These are phyloP conservation scores for Kluyveromyces lactis DNA, from an alignment of 805 yeast genomes.

Conservation along the genomic window DNA sequence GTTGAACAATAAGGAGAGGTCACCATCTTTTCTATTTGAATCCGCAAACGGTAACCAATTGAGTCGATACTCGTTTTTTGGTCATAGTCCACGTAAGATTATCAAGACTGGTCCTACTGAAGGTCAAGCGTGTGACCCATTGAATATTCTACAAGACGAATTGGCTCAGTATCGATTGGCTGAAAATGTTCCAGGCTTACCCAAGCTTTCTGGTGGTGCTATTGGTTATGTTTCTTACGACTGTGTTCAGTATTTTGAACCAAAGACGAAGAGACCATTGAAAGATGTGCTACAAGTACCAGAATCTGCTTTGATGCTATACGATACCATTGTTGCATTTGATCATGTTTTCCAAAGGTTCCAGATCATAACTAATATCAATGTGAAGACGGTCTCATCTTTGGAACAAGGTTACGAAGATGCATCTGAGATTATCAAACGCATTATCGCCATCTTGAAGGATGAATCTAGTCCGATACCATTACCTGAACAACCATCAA, in stretches of 20 bases:
- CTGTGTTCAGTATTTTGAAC: constrained; percentile 95
- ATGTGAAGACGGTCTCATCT: constrained; percentile 31
- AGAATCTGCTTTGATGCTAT: constrained; percentile 86
- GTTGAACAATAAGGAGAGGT: constrained; percentile 45
- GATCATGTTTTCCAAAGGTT: constrained; percentile 93
- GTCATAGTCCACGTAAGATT: constrained; percentile 72
- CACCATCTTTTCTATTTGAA: constrained; percentile 77
- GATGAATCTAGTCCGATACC: constrained; percentile 38
- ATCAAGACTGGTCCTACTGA: constrained; percentile 64
- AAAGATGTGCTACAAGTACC: constrained; percentile 81
- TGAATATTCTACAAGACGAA: constrained; percentile 65
- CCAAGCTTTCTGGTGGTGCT: constrained; percentile 89
- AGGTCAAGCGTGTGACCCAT: constrained; percentile 64
- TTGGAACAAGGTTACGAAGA: constrained; percentile 38
- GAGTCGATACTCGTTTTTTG: constrained; percentile 87
- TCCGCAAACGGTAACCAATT: constrained; percentile 88
- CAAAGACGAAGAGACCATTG: constrained; percentile 66
- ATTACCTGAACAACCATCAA: constrained; percentile 69
- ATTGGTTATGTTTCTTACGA: constrained; percentile 94
- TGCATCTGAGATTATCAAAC: constrained; percentile 53
- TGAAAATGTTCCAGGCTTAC: constrained; percentile 65
- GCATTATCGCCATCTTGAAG: constrained; percentile 42
- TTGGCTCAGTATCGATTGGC: constrained; percentile 58
- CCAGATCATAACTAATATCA: constrained; percentile 79
- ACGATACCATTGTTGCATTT: constrained; percentile 82